Base-by-base conservation (phyloP, 768 basidiomycete genomes). In the Pleurotus platypus region DNA sequence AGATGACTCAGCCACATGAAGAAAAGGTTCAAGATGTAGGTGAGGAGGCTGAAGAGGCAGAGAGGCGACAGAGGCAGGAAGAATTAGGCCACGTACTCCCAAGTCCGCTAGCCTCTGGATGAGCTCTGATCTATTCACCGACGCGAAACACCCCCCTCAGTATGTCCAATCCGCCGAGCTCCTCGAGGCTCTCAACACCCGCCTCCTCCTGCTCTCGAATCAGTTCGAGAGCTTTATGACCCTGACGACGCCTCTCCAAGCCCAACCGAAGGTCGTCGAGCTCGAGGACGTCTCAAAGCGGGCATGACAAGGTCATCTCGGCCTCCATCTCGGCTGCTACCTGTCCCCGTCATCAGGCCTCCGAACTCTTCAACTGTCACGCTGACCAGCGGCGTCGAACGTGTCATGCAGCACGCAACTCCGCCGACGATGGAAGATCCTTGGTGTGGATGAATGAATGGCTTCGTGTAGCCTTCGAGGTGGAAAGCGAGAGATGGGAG, bases 81-180 rank as follows among this genome's bases (percentile, higher is more conserved):
- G 85, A 84, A 62, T 72, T 86, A 16, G 87, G 85, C 92, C 91
- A 2, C 76, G 80, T 6, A 94, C 93, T 5, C 92, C 91, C 0
- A 92, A 94, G 65, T 92, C 90, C 4, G 83, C 82, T 11, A 76
- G 75, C 48, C 80, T 80, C 72, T 79, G 80, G 39, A 77, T 81
- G 62, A 2, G 27, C 27, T 7, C 7, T 2, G 8, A 30, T 9
- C 27, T 30, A 1, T 63, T 61, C 58, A 66, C 62, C 55, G 63
- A 58, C 30, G 67, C 64, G 63, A 67, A 72, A 15, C 67, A 68
- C 2, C 70, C 58, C 60, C 70, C 65, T 3, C 63, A 62, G 46
- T 55, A 61, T 20, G 43, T 39, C 20, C 51, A 64, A 6, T 49
- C 55, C 3, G 59, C 66, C 1, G 64, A 69, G 2, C 73, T 78